Evolutionary conservation across 306 rosid species (phyloP).

Genomic region (Castanea sativa): DNA sequence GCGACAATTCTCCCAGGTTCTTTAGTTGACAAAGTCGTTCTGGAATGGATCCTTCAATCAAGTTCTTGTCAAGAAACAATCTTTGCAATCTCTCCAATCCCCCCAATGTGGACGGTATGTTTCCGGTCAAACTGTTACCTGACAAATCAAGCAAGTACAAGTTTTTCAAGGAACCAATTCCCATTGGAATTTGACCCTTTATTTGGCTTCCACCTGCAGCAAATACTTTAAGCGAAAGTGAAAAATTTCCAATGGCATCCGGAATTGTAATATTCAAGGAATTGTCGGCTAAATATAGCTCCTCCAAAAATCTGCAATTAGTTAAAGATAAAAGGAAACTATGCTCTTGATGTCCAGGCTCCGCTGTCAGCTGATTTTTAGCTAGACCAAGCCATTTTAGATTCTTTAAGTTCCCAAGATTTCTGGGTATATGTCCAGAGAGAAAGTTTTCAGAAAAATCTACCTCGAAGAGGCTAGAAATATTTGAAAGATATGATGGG

Average conservation of each 20-base stretch:
- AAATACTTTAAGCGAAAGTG: neutral
- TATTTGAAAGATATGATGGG: neutral
- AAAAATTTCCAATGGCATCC: neutral
- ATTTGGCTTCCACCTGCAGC: no score
- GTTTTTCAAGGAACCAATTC: no score
- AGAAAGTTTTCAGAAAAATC: neutral
- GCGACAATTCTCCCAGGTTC: no score
- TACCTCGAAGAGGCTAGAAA: accelerated
- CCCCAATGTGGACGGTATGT: neutral
- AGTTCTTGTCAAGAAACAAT: neutral
- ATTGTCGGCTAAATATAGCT: neutral
- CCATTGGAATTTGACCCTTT: no score
- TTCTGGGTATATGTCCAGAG: neutral
- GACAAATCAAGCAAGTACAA: no score
- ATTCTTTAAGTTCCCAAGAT: neutral
- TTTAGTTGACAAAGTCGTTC: neutral
- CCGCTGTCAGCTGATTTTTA: neutral
- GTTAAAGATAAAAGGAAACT: neutral
- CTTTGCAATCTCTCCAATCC: neutral
- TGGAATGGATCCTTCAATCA: neutral
- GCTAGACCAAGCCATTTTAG: neutral
- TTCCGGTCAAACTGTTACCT: no score
- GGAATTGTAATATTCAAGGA: neutral
- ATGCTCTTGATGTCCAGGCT: neutral
- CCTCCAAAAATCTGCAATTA: neutral